Percentiles rank a stretch among this genome's conserved stretches.
Evolutionary conservation across 306 rosid genomes (phyloP).

Genomic region (Lotus japonicus): DNA sequence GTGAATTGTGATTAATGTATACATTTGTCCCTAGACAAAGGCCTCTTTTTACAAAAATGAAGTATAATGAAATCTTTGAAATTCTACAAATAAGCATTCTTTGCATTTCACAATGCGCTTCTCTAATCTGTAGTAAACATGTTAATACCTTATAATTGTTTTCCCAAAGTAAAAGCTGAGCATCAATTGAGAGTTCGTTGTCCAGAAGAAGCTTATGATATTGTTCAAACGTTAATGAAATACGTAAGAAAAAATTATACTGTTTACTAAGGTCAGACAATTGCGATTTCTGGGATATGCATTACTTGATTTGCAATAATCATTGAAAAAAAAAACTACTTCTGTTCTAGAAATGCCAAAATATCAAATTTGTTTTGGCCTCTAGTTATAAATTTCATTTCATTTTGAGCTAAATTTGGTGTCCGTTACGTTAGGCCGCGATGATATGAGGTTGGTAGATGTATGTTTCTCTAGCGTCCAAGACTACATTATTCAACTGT

Average conservation of each 20-base stretch:
- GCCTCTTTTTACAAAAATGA: background rate
- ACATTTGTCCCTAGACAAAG: background rate
- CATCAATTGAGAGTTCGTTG: conserved; percentile 2
- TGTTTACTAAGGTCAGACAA: background rate
- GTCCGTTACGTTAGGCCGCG: too few species aligned
- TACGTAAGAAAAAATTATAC: background rate
- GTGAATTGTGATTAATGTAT: background rate
- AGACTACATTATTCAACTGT: too few species aligned
- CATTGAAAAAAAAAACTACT: background rate
- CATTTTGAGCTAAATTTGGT: background rate
- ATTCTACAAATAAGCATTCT: background rate
- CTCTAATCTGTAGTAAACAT: background rate
- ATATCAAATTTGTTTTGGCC: background rate
- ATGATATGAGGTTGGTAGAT: too few species aligned
- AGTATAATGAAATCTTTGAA: background rate
- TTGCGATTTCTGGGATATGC: background rate
- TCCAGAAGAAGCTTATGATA: conserved; percentile 20
- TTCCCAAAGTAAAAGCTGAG: background rate
- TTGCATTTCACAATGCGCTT: background rate
- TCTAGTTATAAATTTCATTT: background rate
- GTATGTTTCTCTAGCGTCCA: too few species aligned
- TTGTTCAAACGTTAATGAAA: background rate
- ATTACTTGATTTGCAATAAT: background rate
- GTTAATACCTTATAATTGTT: too few species aligned
- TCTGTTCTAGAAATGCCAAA: too few species aligned